Base-by-base conservation (phyloP, 805 yeast genomes). In the Tetrapisispora nanseiensis region DNA sequence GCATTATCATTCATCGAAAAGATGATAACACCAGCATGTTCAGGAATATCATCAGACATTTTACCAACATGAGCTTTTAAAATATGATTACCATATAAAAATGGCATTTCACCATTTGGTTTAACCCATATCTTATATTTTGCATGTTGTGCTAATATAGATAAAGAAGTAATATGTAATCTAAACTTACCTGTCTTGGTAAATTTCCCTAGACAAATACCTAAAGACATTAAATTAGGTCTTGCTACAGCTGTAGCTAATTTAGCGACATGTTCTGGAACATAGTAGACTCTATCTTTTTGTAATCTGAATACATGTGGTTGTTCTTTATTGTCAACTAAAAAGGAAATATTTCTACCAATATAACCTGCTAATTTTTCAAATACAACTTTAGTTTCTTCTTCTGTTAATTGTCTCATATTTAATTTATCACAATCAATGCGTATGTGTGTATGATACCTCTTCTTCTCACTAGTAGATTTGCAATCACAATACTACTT, bases 101-200 rank as follows among this genome's bases (percentile, higher is more conserved):
- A 92, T 12, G 98, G 97, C 98, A 92, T 92, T 66, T 92, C 98
- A 55, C 98, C 98, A 59, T 92, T 92, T 40, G 78, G 80, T 64
- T 92, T 92, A 65, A 92, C 86, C 98, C 98, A 92, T 32, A 92
- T 71, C 67, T 90, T 92, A 68, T 81, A 87, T 62, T 84, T 85
- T 39, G 98, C 97, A 60, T 82, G 80, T 54, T 85, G 82, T 2
- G 95, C 82, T 44, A 92, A 67, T 47, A 85, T 75, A 37, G 84
- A 80, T 49, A 92, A 72, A 3, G 96, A 74, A n/a, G 98, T 92
- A 48, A 92, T 81, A 62, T 92, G 98, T 51, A 92, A 70, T 66
- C 95, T 77, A 70, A 92, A 92, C 66, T 92, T 92, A 24, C 97
- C 97, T 2, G 97, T 84, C 71, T 92, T 92, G 38, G 98, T 92